Conservation (phyloP, 2,329 filamentous ascomycete genomes). For the Penicillium sp. region DNA sequence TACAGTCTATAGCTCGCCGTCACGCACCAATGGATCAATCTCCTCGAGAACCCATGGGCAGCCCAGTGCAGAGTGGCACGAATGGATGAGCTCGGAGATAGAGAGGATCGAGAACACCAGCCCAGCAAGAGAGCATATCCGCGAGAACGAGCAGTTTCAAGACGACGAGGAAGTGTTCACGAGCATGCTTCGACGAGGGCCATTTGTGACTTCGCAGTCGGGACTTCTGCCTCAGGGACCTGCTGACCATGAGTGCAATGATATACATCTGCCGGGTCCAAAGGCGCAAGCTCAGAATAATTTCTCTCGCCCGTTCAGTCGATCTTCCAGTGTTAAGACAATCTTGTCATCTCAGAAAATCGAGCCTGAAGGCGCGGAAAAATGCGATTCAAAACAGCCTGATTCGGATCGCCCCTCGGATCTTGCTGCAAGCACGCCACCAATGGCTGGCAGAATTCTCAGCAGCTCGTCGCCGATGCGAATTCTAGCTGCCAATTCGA, state of each 20-base stretch:
- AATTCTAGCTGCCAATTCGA: slow-evolving; percentile 19
- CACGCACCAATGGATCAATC: slow-evolving; percentile 8
- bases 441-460: neutral
- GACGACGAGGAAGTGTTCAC: slow-evolving; percentile 21
- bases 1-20: slow-evolving; percentile 30
- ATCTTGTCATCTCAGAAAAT: slow-evolving; percentile 13
- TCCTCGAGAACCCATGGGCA: slow-evolving; percentile 9
- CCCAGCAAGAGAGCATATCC: slow-evolving; percentile 31
- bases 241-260: neutral
- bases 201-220: neutral
- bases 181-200: slow-evolving; percentile 6
- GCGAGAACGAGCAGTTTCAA: slow-evolving; percentile 38
- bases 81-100: slow-evolving; percentile 37
- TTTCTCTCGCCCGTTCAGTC: slow-evolving; percentile 36
- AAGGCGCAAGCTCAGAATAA: slow-evolving; percentile 24
- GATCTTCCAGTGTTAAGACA: slow-evolving; percentile 28
- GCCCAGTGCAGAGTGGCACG: slow-evolving; percentile 34
- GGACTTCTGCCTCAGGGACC: neutral
- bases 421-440: neutral
- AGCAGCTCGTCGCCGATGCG: slow-evolving; percentile 22
- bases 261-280: neutral
- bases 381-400: neutral
- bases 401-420: no score
- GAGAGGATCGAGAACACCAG: slow-evolving; percentile 26
- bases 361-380: slow-evolving; percentile 1